phyloP scores from a whole-genome alignment of 805 yeast species.

The Candida ipomoeae region DNA sequence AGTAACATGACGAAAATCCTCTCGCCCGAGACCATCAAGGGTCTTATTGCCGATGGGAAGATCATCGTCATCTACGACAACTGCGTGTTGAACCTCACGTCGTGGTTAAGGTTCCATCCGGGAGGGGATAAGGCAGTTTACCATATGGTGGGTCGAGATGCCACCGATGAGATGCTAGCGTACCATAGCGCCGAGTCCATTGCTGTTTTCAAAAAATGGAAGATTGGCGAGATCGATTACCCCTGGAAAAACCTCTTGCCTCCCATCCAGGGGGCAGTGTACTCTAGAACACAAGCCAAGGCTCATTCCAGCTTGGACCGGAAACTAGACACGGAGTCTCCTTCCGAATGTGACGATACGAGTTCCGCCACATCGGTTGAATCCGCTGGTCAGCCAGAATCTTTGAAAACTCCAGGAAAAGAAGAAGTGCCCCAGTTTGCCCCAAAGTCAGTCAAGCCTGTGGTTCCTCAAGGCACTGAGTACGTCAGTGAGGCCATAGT shows the following conservation, averaged over 20 bases:
- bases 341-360: slow-evolving; percentile 5
- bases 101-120: slow-evolving; percentile 75
- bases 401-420: neutral
- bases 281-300: slow-evolving; percentile 8
- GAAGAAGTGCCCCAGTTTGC: slow-evolving; percentile 33
- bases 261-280: slow-evolving; percentile 79
- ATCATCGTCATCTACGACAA: slow-evolving; percentile 63
- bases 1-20: slow-evolving; percentile 17
- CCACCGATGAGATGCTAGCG: slow-evolving; percentile 86
- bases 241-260: slow-evolving; percentile 76
- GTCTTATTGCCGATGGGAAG: slow-evolving; percentile 62
- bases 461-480: slow-evolving; percentile 46
- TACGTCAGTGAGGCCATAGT: slow-evolving; percentile 34
- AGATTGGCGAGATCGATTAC: slow-evolving; percentile 59
- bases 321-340: slow-evolving; percentile 10
- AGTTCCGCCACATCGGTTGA: slow-evolving; percentile 14
- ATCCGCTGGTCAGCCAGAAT: slow-evolving; percentile 9
- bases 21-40: slow-evolving; percentile 41
- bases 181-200: slow-evolving; percentile 67
- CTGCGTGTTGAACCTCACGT: slow-evolving; percentile 58
- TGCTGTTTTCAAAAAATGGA: slow-evolving; percentile 48
- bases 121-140: slow-evolving; percentile 84
- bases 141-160: slow-evolving; percentile 86
- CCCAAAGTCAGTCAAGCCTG: slow-evolving; percentile 42
- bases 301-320: slow-evolving; percentile 2